phyloP scores from a whole-genome alignment of 2,329 filamentous ascomycete species.

The Coniochaeta sp. region DNA sequence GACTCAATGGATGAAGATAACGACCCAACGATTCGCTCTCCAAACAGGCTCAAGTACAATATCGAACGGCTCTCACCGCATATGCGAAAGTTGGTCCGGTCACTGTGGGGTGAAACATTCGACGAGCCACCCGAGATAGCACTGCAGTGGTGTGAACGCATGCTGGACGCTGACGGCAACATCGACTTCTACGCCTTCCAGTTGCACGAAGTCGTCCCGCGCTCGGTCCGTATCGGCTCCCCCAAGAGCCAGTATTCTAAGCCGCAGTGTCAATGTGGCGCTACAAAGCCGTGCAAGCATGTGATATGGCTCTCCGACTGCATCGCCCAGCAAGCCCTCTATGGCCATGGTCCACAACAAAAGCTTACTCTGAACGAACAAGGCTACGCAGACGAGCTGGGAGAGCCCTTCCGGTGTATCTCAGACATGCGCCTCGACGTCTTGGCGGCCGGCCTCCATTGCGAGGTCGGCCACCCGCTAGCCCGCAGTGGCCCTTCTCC shows the following conservation, averaged over 20 bases:
- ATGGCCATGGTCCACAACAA: slow-evolving; percentile 25
- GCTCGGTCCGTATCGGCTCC: slow-evolving; percentile 41
- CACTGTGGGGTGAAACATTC: slow-evolving; percentile 27
- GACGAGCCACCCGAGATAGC: slow-evolving; percentile 39
- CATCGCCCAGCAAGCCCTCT: slow-evolving; percentile 38
- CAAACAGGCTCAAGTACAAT: slow-evolving; percentile 31
- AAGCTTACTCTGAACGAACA: slow-evolving; percentile 32
- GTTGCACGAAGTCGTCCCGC: slow-evolving; percentile 45
- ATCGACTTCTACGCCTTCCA: slow-evolving; percentile 46
- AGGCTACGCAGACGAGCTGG: slow-evolving; percentile 38
- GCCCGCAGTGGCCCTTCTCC: slow-evolving; percentile 8
- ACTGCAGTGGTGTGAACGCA: slow-evolving; percentile 37
- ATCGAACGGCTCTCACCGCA: slow-evolving; percentile 29
- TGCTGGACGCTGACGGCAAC: slow-evolving; percentile 22
- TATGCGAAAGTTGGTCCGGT: slow-evolving; percentile 30
- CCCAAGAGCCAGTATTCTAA: slow-evolving; percentile 28
- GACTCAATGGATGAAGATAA: slow-evolving; percentile 20
- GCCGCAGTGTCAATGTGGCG: slow-evolving; percentile 40
- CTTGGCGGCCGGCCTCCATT: slow-evolving; percentile 44
- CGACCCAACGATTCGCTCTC: slow-evolving; percentile 21
- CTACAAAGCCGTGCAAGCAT: slow-evolving; percentile 36
- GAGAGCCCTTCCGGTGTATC: slow-evolving; percentile 34
- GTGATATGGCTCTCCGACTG: slow-evolving; percentile 48
- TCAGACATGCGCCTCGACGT: slow-evolving; percentile 43
- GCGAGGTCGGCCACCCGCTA: slow-evolving; percentile 27